These are phyloP conservation scores for Phlebiopsis gigantea DNA, from an alignment of 768 basidiomycete species.

Conservation along the genomic window DNA sequence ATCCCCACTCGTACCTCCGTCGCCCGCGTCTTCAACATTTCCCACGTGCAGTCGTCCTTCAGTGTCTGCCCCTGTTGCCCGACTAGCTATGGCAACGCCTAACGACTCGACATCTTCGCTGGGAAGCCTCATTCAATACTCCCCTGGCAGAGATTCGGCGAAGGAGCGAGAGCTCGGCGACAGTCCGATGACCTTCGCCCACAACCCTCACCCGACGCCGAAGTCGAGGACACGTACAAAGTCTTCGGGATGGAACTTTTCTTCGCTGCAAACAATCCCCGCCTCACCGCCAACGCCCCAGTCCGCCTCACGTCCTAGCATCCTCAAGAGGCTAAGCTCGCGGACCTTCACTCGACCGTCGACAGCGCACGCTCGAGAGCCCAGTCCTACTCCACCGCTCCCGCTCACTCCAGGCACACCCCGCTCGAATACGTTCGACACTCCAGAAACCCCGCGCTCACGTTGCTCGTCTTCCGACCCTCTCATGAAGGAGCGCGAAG, in stretches of 20 bases:
- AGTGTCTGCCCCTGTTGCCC: background rate
- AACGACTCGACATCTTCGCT: conserved; percentile 7
- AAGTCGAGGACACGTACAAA: background rate
- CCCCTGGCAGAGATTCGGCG: background rate
- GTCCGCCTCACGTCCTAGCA: background rate
- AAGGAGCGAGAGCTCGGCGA: background rate
- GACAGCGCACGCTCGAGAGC: background rate
- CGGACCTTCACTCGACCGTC: conserved; percentile 1
- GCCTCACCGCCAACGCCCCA: conserved; percentile 1
- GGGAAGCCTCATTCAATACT: background rate
- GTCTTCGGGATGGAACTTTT: background rate
- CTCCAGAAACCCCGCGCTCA: background rate
- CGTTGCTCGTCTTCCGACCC: background rate
- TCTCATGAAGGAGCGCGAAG: no score
- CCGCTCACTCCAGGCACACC: conserved; percentile 8
- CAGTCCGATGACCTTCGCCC: conserved; percentile 10
- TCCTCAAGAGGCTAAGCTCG: conserved; percentile 3
- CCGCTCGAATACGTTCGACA: background rate
- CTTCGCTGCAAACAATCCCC: background rate
- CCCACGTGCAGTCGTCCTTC: background rate
- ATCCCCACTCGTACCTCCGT: background rate
- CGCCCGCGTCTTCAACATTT: background rate
- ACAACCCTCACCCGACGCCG: conserved; percentile 9
- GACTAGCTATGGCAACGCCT: background rate
- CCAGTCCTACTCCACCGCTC: background rate